Evolutionary conservation across 768 basidiomycete genomes (phyloP).

Genomic region (Suillus discolor): DNA sequence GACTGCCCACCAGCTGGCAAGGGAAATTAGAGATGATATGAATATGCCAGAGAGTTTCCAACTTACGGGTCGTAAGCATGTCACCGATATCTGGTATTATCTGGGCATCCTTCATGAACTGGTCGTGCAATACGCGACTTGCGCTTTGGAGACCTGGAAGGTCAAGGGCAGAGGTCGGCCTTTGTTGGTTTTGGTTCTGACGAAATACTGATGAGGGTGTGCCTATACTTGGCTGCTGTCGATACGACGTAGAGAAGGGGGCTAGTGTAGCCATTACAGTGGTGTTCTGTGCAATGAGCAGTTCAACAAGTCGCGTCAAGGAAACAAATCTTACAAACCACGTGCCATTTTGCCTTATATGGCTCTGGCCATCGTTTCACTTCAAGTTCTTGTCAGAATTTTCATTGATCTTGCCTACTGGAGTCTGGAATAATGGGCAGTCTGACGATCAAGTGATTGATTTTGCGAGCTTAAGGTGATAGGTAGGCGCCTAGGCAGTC

Average conservation of each 20-base stretch:
- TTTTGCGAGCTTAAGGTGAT: too few relatives aligned
- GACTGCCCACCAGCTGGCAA: conserved; percentile 60
- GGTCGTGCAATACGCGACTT: conserved; percentile 66
- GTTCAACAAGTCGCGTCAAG: conserved; percentile 10
- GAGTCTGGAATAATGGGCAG: too few relatives aligned
- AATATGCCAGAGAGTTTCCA: not conserved
- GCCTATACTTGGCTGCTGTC: not conserved
- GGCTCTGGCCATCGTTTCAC: not conserved
- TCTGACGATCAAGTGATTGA: too few relatives aligned
- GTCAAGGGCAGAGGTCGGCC: conserved; percentile 46
- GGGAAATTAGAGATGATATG: conserved; percentile 10
- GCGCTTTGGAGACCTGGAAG: conserved; percentile 65
- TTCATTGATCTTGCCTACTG: too few relatives aligned
- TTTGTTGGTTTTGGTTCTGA: conserved; percentile 9
- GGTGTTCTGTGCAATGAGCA: conserved; percentile 4
- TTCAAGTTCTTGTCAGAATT: not conserved
- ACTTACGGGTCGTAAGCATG: conserved; percentile 60
- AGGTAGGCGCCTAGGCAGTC: too few relatives aligned
- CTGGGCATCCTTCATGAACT: conserved; percentile 72
- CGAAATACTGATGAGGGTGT: conserved; percentile 8
- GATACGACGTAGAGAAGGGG: conserved; percentile 14
- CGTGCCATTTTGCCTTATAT: conserved; percentile 8
- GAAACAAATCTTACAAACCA: conserved; percentile 15
- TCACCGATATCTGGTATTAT: conserved; percentile 78
- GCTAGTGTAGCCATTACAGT: conserved; percentile 12